Evolutionary conservation across 2,329 filamentous ascomycete genomes (phyloP), one percentile per base, ranked within the genome.

Genomic region (Bipolaris zeicola): DNA sequence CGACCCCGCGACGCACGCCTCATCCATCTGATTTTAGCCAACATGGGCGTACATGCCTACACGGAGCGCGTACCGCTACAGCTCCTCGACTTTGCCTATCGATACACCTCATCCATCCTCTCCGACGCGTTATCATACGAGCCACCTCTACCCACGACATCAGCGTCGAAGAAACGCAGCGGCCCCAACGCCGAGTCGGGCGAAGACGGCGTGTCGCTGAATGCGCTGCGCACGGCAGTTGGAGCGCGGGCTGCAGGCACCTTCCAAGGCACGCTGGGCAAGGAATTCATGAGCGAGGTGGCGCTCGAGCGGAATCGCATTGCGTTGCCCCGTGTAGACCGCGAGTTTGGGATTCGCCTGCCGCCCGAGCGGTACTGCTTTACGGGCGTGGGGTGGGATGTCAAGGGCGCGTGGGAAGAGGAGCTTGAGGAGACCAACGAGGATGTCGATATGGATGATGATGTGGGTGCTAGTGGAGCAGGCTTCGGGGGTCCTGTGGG

Each of bases 1-100:
- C 86, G 89, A 3, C 91, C 91, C 0, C 89, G 90, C 77, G 91
- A 95, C 75, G 86, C 89, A 14, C 88, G 90, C 68, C 86, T 92
- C 13, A 86, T 95, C 67, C 90, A 94, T 78, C 85, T 93, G 16
- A 85, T 95, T 49, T 86, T 95, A 46, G 88, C 88, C 18, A 89
- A 89, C 6, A 88, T 92, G 68, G 90, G 90, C 70, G 90, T 94
- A 8, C 87, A 88, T 4, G 83, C 88, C 38, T 95, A 92, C 81
- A 90, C 94, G 75, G 86, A 89, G 74, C 90, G 91, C 68, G 90
- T 95, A 1, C 91, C 91, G 0, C 84, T 94, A 0, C 87, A 93
- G 56, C 87, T 95, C 46, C 87, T 95, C 73, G 91, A 95, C 64
- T 94, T 94, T 72, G 89, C 91, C 46, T 95, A 95, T 82, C 87